A percentile compares a stretch with the other conserved stretches of the same genome.
phyloP scores from a whole-genome alignment of 352 stramenopile genomes.

The Peronospora destructor region DNA sequence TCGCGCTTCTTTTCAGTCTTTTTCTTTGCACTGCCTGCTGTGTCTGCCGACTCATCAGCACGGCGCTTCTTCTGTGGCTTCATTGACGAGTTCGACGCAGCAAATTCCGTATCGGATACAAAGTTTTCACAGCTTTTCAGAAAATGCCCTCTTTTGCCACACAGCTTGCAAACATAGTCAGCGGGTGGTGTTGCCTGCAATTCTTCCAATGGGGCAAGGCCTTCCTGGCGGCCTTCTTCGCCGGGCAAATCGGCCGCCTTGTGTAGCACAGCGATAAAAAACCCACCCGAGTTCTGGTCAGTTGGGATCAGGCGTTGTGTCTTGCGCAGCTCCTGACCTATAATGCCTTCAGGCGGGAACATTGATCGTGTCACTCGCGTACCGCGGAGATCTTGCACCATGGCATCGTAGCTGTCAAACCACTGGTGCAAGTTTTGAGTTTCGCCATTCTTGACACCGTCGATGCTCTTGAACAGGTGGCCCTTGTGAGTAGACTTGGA shows the following conservation, averaged over 20 bases:
- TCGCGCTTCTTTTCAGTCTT: slow-evolving; percentile 46
- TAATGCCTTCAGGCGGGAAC: slow-evolving; percentile 59
- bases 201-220: slow-evolving; percentile 47
- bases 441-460: slow-evolving; percentile 5
- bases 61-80: slow-evolving; percentile 52
- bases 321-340: slow-evolving; percentile 59
- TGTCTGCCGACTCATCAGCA: slow-evolving; percentile 11
- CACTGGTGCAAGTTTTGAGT: slow-evolving; percentile 53
- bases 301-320: slow-evolving; percentile 94
- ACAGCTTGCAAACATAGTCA: slow-evolving; percentile 80
- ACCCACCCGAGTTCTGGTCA: slow-evolving; percentile 97
- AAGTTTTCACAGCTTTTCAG: slow-evolving; percentile 69
- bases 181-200: slow-evolving; percentile 32
- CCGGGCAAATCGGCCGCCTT: slow-evolving; percentile 70
- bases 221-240: slow-evolving; percentile 34
- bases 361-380: slow-evolving; percentile 70
- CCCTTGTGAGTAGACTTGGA: slow-evolving; percentile 82
- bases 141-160: slow-evolving; percentile 51
- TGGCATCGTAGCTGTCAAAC: slow-evolving; percentile 56
- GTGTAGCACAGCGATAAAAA: slow-evolving; percentile 96
- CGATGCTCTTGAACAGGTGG: slow-evolving; percentile 47
- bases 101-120: slow-evolving; percentile 41
- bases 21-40: slow-evolving; percentile 10
- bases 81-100: slow-evolving; percentile 15
- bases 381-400: slow-evolving; percentile 57